Conservation (phyloP, 129 eudicot species). For the Flaveria sonorensis region DNA sequence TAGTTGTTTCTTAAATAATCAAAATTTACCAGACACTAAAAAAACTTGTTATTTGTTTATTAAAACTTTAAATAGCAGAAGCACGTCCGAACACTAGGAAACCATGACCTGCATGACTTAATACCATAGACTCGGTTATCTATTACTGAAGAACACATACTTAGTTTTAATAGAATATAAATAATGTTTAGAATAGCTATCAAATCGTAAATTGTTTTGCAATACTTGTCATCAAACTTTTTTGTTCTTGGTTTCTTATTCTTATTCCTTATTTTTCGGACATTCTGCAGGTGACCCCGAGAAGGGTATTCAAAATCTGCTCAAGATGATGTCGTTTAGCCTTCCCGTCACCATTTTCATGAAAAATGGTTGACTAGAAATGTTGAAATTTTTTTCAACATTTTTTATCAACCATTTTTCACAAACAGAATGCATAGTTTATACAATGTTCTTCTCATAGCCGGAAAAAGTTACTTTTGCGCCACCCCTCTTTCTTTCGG, state of each 20-base stretch:
- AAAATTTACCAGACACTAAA: no score
- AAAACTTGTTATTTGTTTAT: no score
- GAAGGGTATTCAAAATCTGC: background rate
- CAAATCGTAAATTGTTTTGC: no score
- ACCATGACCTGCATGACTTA: no score
- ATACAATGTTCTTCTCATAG: constrained; percentile 2
- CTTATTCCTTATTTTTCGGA: background rate
- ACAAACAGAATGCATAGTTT: constrained; percentile 16
- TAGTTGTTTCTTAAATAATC: no score
- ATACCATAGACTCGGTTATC: no score
- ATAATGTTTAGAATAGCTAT: no score
- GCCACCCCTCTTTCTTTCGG: constrained; percentile 22
- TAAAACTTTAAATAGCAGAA: no score
- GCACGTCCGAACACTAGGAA: no score
- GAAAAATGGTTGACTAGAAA: constrained; percentile 15
- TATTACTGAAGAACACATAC: background rate
- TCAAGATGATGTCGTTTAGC: constrained; percentile 13
- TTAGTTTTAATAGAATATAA: no score
- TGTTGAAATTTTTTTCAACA: constrained; percentile 26
- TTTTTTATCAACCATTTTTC: constrained; percentile 15
- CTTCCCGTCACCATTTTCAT: background rate
- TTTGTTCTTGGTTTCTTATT: background rate
- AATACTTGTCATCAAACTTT: background rate
- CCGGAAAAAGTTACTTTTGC: constrained; percentile 10
- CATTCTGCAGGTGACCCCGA: no score